These are phyloP conservation scores for Cynanchum wilfordii DNA, from an alignment of 257 asterid genomes.

Conservation along the genomic window DNA sequence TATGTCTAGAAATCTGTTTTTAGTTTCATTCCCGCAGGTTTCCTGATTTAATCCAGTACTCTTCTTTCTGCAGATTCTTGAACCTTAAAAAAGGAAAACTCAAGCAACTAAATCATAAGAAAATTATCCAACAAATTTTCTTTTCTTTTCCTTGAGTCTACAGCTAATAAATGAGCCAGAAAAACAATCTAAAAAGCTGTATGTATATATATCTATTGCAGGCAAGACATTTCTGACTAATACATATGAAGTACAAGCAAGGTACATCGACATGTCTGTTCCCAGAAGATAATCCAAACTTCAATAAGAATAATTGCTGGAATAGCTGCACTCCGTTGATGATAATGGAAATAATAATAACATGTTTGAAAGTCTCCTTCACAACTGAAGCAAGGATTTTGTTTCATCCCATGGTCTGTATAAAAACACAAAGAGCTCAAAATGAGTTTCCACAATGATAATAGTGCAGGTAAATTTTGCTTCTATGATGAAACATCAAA, in stretches of 20 bases:
- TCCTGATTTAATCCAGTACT: no score
- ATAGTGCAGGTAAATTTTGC: neutral
- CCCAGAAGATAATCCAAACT: conserved; percentile 7
- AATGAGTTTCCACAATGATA: neutral
- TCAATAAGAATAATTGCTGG: neutral
- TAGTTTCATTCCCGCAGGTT: no score
- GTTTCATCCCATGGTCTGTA: conserved; percentile 9
- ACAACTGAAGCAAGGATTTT: neutral
- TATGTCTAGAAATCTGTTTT: no score
- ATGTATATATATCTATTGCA: neutral
- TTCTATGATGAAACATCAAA: neutral
- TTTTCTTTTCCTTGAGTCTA: neutral
- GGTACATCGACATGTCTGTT: no score
- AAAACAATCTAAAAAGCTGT: neutral
- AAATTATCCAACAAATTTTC: neutral
- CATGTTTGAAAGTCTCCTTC: neutral
- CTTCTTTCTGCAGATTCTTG: neutral
- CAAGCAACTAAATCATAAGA: neutral
- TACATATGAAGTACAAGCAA: neutral
- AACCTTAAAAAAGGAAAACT: neutral
- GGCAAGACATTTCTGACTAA: neutral
- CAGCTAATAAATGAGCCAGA: neutral
- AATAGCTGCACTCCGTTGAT: neutral
- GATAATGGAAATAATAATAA: neutral
- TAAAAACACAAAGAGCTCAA: neutral